Conservation (phyloP, 1,284 basidiomycete species). For the Trametes sp. region DNA sequence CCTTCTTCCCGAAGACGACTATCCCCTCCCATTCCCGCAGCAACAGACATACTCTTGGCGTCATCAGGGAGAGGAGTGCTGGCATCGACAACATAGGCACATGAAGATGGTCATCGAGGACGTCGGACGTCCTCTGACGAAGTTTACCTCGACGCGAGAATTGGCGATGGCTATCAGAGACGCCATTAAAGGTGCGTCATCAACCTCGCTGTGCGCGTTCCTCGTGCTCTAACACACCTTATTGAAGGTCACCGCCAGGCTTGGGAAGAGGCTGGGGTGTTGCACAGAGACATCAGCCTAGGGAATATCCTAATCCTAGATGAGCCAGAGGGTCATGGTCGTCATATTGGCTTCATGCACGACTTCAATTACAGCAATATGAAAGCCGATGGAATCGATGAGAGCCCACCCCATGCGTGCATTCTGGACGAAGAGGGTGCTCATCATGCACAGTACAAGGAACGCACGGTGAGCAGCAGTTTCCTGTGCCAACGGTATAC, state of each 20-base stretch:
- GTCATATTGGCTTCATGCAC: constrained; percentile 14
- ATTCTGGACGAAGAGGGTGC: too few species aligned
- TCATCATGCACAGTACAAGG: too few species aligned
- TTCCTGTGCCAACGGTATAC: too few species aligned
- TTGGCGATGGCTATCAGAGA: constrained; percentile 19
- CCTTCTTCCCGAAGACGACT: too few species aligned
- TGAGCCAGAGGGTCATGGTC: too few species aligned
- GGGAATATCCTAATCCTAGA: constrained; percentile 21
- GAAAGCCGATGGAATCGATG: background rate
- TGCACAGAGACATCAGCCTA: constrained; percentile 23
- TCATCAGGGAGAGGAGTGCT: background rate
- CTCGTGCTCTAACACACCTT: background rate
- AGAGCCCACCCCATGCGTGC: background rate
- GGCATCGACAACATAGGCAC: constrained; percentile 21
- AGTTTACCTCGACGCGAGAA: constrained; percentile 21
- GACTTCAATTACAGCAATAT: constrained; percentile 20
- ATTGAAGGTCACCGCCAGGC: constrained; percentile 14
- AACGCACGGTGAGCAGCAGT: too few species aligned
- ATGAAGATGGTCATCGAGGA: constrained; percentile 22
- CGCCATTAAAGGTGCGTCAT: constrained; percentile 22
- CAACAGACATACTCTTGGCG: too few species aligned
- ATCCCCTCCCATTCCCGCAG: too few species aligned
- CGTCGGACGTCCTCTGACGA: constrained; percentile 21
- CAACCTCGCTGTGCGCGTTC: too few species aligned
- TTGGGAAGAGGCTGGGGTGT: background rate